phyloP scores from a whole-genome alignment of 257 asterid genomes.

The Hygrophila difformis region DNA sequence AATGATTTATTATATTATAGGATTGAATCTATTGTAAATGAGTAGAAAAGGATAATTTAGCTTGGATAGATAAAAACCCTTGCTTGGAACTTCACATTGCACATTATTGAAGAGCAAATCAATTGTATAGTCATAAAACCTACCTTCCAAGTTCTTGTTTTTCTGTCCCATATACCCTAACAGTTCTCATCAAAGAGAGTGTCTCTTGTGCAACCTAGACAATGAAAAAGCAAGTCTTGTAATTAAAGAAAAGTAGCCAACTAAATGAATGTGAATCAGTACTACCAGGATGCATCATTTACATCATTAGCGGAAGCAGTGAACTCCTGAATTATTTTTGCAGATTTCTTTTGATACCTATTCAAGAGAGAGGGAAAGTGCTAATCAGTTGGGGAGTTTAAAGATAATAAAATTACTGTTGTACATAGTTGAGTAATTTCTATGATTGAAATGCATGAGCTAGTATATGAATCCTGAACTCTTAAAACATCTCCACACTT shows the following conservation, averaged over 20 bases:
- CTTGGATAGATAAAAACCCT: no score
- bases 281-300: slow-evolving; percentile 17
- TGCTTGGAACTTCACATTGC: no score
- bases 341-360: slow-evolving; percentile 93
- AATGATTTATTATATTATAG: no score
- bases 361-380: slow-evolving; percentile 9
- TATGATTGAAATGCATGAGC: no score
- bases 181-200: slow-evolving; percentile 87
- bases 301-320: slow-evolving; percentile 95
- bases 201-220: slow-evolving; percentile 92
- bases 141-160: slow-evolving; percentile 73
- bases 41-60: no score
- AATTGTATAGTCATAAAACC: slow-evolving; percentile 1
- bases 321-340: slow-evolving; percentile 77
- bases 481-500: slow-evolving; percentile 8
- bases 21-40: not conserved
- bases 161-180: slow-evolving; percentile 91
- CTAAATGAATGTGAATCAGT: slow-evolving; percentile 3
- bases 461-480: no score
- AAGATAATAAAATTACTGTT: slow-evolving; percentile 4
- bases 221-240: slow-evolving; percentile 11
- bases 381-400: slow-evolving; percentile 9
- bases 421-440: no score
- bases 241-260: slow-evolving; percentile 15
- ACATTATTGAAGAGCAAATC: not conserved